Evolutionary conservation across 805 yeast genomes (phyloP), one percentile per base, ranked within the genome.

Genomic region (Ascoidea asiatica): DNA sequence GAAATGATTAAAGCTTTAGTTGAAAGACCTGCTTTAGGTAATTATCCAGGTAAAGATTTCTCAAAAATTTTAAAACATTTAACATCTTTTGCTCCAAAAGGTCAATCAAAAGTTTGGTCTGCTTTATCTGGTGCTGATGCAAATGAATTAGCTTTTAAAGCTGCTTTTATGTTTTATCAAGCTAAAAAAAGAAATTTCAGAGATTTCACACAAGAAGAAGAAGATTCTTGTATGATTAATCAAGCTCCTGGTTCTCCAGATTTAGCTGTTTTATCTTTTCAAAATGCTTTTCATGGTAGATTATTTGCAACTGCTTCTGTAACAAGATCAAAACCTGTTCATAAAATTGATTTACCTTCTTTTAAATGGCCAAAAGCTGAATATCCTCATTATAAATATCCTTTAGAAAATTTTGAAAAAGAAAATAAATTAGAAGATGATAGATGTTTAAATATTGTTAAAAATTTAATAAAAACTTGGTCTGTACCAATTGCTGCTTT

Each of bases 41-140:
- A 74, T 53, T 78, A 76, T 60, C 83, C 84, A 8, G 69, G 75
- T 17, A 64, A 66, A n/a, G 77, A 77, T 52, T 72, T 76, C 54
- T 62, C 66, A 40, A 56, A 63, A 11, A 69, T 76, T 20, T 59
- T 78, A 51, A 29, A 42, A 11, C 72, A 74, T 13, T 63, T 78
- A 39, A 63, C 79, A 50, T 71, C 76, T 21, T 80, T 77, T 43
- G 84, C 85, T 36, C 86, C 85, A 44, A 68, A 72, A 44, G 83
- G 83, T 11, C 70, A 73, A 58, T 59, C 62, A 45, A 65, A 70
- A 49, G 75, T 79, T 19, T 77, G 83, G 79, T 75, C 83, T 17
- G 80, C 81, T 6, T 66, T 76, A 42, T 69, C 79, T 17, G 85
- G 86, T 41, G 77, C 85, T 2, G 78, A 74, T 58, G 85, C 85